Percentiles rank a stretch among this genome's conserved stretches.
These are phyloP conservation scores for Hypoxylon fuscum DNA, from an alignment of 495 filamentous ascomycete genomes.

Conservation along the genomic window DNA sequence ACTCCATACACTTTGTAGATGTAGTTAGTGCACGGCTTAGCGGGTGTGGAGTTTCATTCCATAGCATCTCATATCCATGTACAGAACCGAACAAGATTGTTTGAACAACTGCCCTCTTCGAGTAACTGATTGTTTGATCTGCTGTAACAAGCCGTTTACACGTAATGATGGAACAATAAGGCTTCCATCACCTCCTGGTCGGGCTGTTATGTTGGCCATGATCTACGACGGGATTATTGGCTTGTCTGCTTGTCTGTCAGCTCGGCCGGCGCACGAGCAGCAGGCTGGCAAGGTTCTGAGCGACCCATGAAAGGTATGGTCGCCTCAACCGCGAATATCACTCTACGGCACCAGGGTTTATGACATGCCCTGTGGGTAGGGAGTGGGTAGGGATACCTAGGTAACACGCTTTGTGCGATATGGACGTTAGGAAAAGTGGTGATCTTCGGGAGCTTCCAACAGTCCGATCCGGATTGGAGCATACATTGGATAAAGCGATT, in stretches of 20 bases:
- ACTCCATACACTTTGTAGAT: background rate
- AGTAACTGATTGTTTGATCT: background rate
- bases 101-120: background rate
- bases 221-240: conserved; percentile 23
- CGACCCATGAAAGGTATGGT: conserved; percentile 22
- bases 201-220: conserved; percentile 23
- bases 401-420: conserved; percentile 21
- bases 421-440: conserved; percentile 1
- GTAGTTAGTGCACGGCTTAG: conserved; percentile 14
- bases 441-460: conserved; percentile 9
- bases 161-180: conserved; percentile 1
- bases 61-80: conserved; percentile 9
- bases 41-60: background rate
- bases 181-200: conserved; percentile 27
- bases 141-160: background rate
- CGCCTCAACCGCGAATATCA: conserved; percentile 12
- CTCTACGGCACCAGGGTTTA: conserved; percentile 5
- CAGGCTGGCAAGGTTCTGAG: conserved; percentile 5
- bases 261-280: conserved; percentile 7
- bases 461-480: conserved; percentile 1
- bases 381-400: background rate
- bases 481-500: background rate
- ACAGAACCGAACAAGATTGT: conserved; percentile 5
- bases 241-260: background rate
- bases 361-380: conserved; percentile 1